Base-by-base conservation (phyloP, 257 asterid species). In the Lycium barbarum region DNA sequence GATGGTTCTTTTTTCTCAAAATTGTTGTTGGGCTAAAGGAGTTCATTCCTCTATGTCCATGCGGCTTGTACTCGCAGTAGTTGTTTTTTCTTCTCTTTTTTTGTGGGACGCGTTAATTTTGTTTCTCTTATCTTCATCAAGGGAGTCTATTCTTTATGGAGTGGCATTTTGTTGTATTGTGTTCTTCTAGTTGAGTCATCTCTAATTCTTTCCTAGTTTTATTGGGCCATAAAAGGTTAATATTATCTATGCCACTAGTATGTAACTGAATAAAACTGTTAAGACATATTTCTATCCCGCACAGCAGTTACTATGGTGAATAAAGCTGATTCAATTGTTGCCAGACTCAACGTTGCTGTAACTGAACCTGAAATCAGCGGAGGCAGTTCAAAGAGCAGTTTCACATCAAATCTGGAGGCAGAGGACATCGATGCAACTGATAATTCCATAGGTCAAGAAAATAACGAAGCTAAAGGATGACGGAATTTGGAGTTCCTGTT, bases 291-390 rank as follows among this genome's bases (percentile, higher is more conserved):
- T 71, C 83, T 87, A 81, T 90, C 83, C 17, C 83, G 35, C 71
- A 63, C 89, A 83, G 85, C 92, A 90, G 93, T 91, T 80, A 87
- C 86, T 62, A 20, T 85, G 83, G 72, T 76, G 81, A 89, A 85
- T 33, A 86, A 61, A 72, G 84, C 88, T 9, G 87, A 73, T 66
- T 70, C 83, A 59, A 45, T 80, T 82, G 87, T 88, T 76, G 72
- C 51, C 88, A 88, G 83, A 85, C 70, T 66, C 85, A 71, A 79
- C 81, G 26, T 53, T 72, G 86, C 87, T 86, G 85, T 59, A 43
- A 79, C 35, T 57, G 33, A 66, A 53, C 38, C 67, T 63, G 70
- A 71, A 55, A 84, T 78, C 76, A 78, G 67, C 14, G 26, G 4
- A 72, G 87, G 33, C 84, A 49, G n/a, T 79, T 62, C 58, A 79